These are phyloP conservation scores for Ophidiomyces ophidiicola DNA, from an alignment of 2,329 filamentous ascomycete genomes.

Conservation along the genomic window DNA sequence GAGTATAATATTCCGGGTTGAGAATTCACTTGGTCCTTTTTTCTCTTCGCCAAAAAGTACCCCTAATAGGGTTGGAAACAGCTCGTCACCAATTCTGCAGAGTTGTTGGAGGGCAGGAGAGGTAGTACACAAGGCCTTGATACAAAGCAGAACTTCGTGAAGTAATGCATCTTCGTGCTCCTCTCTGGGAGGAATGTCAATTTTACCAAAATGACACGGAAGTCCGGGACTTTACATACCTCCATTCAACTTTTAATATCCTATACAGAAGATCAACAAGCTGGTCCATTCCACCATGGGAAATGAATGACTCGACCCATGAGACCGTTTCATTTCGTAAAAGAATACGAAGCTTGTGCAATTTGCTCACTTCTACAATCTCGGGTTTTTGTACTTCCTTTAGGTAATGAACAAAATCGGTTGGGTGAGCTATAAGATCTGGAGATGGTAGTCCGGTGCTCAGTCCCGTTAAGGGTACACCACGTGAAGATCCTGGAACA, in stretches of 20 bases:
- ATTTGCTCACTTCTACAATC: constrained; percentile 78
- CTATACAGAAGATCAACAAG: constrained; percentile 75
- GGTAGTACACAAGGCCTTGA: constrained; percentile 90
- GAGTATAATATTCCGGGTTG: constrained; percentile 78
- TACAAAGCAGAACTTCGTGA: constrained; percentile 80
- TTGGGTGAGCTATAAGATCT: constrained; percentile 60
- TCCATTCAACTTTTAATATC: constrained; percentile 95
- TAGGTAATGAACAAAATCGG: constrained; percentile 78
- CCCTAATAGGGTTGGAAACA: constrained; percentile 74
- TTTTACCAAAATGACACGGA: background rate
- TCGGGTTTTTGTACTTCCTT: constrained; percentile 70
- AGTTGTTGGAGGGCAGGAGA: constrained; percentile 73
- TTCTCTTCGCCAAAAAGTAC: constrained; percentile 97
- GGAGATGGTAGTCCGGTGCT: constrained; percentile 48
- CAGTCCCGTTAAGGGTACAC: constrained; percentile 34
- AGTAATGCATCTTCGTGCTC: constrained; percentile 90
- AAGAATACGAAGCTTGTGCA: constrained; percentile 82
- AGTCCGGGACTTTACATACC: constrained; percentile 43
- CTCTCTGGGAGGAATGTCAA: constrained; percentile 46
- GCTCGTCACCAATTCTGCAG: constrained; percentile 60
- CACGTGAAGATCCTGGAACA: constrained; percentile 48
- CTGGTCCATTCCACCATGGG: constrained; percentile 81
- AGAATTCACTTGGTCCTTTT: constrained; percentile 94
- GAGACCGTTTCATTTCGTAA: constrained; percentile 88
- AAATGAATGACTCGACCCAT: constrained; percentile 89